Evolutionary conservation across 2,329 filamentous ascomycete species (phyloP).

Genomic region (Cyanodermella asteris): DNA sequence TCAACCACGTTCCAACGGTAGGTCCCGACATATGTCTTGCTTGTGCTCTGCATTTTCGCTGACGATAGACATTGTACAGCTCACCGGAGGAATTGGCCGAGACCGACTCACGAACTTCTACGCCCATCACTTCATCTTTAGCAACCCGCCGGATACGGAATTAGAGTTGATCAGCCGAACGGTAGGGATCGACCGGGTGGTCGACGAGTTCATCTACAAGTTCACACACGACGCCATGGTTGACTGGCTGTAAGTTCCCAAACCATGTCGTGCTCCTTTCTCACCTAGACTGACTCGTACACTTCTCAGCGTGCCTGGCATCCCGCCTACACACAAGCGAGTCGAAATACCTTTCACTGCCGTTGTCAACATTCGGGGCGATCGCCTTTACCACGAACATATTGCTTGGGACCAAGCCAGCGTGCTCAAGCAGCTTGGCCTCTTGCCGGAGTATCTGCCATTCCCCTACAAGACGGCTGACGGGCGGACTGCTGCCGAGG

Average conservation of each 20-base stretch:
- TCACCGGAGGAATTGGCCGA: slow-evolving; percentile 19
- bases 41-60: too few relatives aligned
- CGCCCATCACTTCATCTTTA: slow-evolving; percentile 31
- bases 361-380: slow-evolving; percentile 32
- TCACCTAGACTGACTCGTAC: slow-evolving; percentile 26
- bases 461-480: too few relatives aligned
- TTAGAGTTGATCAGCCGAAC: slow-evolving; percentile 36
- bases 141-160: slow-evolving; percentile 27
- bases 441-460: too few relatives aligned
- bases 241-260: too few relatives aligned
- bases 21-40: too few relatives aligned
- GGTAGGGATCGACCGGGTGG: slow-evolving; percentile 34
- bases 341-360: slow-evolving; percentile 36
- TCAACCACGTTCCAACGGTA: slow-evolving; percentile 56
- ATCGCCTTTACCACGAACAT: slow-evolving; percentile 33
- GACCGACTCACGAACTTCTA: slow-evolving; percentile 30
- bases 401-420: slow-evolving; percentile 42
- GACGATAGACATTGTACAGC: too few relatives aligned
- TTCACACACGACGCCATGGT: slow-evolving; percentile 16
- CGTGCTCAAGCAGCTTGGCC: slow-evolving; percentile 35
- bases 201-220: slow-evolving; percentile 39
- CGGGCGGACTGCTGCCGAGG: too few relatives aligned
- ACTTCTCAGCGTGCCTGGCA: slow-evolving; percentile 37
- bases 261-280: too few relatives aligned
- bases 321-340: slow-evolving; percentile 32